These are phyloP conservation scores for Udeniomyces megalosporus DNA, from an alignment of 768 basidiomycete genomes.

Conservation along the genomic window DNA sequence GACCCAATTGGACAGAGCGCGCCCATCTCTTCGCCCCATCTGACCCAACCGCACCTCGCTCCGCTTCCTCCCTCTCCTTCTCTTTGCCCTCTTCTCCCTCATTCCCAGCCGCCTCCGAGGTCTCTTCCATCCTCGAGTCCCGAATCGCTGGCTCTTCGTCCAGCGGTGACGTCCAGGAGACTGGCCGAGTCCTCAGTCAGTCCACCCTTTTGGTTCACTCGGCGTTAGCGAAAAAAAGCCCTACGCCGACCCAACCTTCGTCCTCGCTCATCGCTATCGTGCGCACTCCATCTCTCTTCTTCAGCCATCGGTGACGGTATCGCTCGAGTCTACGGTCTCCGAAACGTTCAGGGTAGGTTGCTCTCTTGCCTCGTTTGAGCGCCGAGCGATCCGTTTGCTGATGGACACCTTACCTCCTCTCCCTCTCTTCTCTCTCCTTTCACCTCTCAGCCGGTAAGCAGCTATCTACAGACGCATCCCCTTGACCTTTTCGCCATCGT, in stretches of 20 bases:
- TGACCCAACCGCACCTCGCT: neutral
- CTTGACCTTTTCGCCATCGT: neutral
- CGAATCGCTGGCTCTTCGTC: constrained; percentile 85
- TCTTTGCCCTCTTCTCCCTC: constrained; percentile 18
- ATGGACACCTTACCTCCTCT: neutral
- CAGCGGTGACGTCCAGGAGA: constrained; percentile 93
- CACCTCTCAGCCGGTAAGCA: neutral
- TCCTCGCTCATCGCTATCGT: neutral
- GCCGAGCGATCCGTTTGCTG: neutral
- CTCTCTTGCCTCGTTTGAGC: neutral
- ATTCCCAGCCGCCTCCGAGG: constrained; percentile 88
- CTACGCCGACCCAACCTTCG: too few relatives aligned
- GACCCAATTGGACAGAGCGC: neutral
- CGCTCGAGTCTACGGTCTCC: constrained; percentile 87
- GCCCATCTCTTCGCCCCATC: constrained; percentile 9
- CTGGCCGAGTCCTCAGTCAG: constrained; percentile 93
- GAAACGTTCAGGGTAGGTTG: constrained; percentile 79
- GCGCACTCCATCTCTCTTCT: neutral
- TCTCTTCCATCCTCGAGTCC: constrained; percentile 96
- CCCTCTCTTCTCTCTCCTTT: neutral
- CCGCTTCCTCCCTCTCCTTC: neutral
- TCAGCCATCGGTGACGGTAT: constrained; percentile 94
- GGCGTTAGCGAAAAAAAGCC: too few relatives aligned
- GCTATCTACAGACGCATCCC: too few relatives aligned
- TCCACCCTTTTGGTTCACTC: too few relatives aligned